A percentile compares a stretch with the other conserved stretches of the same genome.
These are phyloP conservation scores for Ceratocystis diversiconidia DNA, from an alignment of 2,329 filamentous ascomycete genomes.

Conservation along the genomic window DNA sequence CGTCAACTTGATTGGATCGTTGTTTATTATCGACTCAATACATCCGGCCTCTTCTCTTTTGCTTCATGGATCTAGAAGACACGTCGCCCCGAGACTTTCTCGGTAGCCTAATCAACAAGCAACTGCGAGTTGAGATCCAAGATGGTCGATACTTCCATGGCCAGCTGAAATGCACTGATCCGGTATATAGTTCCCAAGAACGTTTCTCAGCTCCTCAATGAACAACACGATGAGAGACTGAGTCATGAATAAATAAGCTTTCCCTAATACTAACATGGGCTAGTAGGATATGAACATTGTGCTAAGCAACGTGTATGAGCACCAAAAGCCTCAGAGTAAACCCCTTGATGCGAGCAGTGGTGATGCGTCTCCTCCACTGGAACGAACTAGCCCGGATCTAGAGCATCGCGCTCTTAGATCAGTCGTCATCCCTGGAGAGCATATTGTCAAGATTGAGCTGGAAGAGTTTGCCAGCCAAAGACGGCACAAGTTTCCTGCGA, in stretches of 20 bases:
- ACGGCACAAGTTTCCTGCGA: conserved; percentile 18
- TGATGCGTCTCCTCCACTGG: background rate
- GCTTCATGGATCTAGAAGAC: background rate
- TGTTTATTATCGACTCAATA: background rate
- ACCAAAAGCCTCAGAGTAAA: conserved; percentile 32
- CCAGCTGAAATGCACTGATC: conserved; percentile 86
- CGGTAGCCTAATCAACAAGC: conserved; percentile 52
- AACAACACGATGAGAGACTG: background rate
- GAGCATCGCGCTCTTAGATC: conserved; percentile 59
- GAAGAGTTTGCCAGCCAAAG: conserved; percentile 56
- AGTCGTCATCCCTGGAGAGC: conserved; percentile 73
- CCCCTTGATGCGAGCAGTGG: background rate
- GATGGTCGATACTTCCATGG: conserved; percentile 84
- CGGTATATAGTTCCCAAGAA: conserved; percentile 36
- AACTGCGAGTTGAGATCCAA: conserved; percentile 61
- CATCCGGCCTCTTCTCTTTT: background rate
- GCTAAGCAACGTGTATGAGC: conserved; percentile 74
- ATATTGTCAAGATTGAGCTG: conserved; percentile 77
- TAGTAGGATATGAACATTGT: conserved; percentile 74
- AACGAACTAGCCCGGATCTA: conserved; percentile 17
- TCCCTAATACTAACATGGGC: background rate
- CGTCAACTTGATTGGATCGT: no score
- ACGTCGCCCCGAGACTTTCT: conserved; percentile 10
- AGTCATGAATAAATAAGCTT: no score
- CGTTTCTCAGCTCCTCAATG: conserved; percentile 19